A percentile compares a stretch with the other conserved stretches of the same genome.
phyloP scores from a whole-genome alignment of 176 grass and related monocot species.

The Olyra latifolia region DNA sequence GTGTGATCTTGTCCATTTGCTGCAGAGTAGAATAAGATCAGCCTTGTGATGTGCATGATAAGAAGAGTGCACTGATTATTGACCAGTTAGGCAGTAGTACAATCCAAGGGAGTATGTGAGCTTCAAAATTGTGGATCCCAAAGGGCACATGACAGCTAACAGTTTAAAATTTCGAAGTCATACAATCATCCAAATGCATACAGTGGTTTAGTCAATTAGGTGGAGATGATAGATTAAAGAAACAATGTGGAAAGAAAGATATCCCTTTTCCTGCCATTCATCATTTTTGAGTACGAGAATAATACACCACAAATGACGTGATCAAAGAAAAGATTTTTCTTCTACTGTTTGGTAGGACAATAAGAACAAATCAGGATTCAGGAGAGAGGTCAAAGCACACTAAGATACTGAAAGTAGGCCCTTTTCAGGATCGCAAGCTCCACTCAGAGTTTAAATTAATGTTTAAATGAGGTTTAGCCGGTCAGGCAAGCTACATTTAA shows the following conservation, averaged over 20 bases:
- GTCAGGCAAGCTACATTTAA: background rate
- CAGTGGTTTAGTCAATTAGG: conserved; percentile 27
- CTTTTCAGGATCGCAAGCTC: background rate
- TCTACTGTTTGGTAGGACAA: background rate
- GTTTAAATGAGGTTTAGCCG: background rate
- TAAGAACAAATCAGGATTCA: conserved; percentile 1
- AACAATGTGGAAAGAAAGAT: background rate
- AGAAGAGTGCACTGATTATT: conserved; percentile 30
- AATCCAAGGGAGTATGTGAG: conserved; percentile 26
- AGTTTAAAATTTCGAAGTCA: conserved; percentile 34
- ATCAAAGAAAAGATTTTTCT: background rate
- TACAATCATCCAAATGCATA: conserved; percentile 13
- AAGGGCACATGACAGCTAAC: conserved; percentile 19
- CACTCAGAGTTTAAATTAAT: background rate
- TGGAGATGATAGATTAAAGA: conserved; percentile 26
- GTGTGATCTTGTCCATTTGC: conserved; percentile 31
- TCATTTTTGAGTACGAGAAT: background rate
- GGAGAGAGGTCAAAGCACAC: conserved; percentile 22
- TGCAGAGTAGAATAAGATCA: conserved; percentile 26
- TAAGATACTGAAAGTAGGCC: background rate
- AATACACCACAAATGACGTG: background rate
- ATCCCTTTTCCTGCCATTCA: background rate
- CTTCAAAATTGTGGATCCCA: conserved; percentile 27
- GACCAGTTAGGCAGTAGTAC: conserved; percentile 9
- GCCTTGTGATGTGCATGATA: conserved; percentile 17